Conservation (phyloP, 2,329 filamentous ascomycete species). For the Meredithiella fracta region DNA sequence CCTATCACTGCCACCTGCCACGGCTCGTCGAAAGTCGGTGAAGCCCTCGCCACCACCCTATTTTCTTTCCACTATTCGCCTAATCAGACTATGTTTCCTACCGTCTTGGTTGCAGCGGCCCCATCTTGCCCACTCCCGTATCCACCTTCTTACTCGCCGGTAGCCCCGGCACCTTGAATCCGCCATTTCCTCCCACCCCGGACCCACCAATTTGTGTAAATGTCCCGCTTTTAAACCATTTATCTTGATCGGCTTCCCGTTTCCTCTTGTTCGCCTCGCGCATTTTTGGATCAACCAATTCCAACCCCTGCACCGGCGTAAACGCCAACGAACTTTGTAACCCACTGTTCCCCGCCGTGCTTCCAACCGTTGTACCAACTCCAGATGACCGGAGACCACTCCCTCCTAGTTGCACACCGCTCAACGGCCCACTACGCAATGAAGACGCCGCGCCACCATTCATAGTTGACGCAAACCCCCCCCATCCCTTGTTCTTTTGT, state of each 20-base stretch:
- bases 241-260: constrained; percentile 81
- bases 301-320: constrained; percentile 83
- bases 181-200: constrained; percentile 26
- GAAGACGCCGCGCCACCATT: constrained; percentile 58
- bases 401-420: constrained; percentile 24
- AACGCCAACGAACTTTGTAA: constrained; percentile 82
- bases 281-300: constrained; percentile 86
- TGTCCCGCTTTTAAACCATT: constrained; percentile 94
- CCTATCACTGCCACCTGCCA: not conserved
- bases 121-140: constrained; percentile 41
- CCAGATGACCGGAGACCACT: constrained; percentile 69
- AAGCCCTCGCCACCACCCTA: not conserved
- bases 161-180: constrained; percentile 69
- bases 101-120: constrained; percentile 21
- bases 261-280: constrained; percentile 78
- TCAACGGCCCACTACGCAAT: constrained; percentile 31
- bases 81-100: constrained; percentile 1
- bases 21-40: not conserved
- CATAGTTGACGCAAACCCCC: constrained; percentile 64
- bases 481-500: constrained; percentile 94
- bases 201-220: constrained; percentile 65
- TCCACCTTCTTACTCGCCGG: constrained; percentile 60
- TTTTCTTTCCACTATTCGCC: not conserved
- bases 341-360: constrained; percentile 34
- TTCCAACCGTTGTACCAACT: constrained; percentile 54